These are phyloP conservation scores for Beauveria pseudobassiana DNA, from an alignment of 2,329 filamentous ascomycete species.

Conservation along the genomic window DNA sequence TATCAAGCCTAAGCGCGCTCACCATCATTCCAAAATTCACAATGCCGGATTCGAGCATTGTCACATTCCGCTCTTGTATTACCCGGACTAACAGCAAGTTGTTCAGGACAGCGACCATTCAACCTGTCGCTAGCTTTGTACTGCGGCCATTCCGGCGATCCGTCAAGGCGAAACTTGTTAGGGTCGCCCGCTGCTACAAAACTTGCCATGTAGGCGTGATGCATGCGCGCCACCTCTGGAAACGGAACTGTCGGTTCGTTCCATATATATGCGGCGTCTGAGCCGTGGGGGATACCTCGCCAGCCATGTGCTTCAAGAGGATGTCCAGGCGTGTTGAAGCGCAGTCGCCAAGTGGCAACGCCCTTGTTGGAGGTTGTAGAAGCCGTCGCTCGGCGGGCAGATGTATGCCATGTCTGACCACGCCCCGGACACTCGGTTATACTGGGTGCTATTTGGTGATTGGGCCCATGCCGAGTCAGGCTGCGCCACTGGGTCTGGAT, in stretches of 20 bases:
- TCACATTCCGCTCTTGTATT: background rate
- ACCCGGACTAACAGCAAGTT: background rate
- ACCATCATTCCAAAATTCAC: slow-evolving; percentile 9
- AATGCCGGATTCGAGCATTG: background rate
- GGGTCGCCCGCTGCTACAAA: slow-evolving; percentile 30
- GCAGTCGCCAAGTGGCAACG: slow-evolving; percentile 29
- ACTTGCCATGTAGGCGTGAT: slow-evolving; percentile 30
- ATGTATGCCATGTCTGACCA: slow-evolving; percentile 38
- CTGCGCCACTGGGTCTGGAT: slow-evolving; percentile 27
- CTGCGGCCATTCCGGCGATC: slow-evolving; percentile 18
- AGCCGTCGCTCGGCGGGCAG: slow-evolving; percentile 38
- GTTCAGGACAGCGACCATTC: background rate
- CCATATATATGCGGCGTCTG: slow-evolving; percentile 30
- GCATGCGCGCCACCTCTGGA: slow-evolving; percentile 28
- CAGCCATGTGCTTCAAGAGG: slow-evolving; percentile 20
- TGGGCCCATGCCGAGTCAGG: slow-evolving; percentile 27
- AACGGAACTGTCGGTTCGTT: slow-evolving; percentile 26
- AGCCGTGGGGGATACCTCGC: slow-evolving; percentile 30
- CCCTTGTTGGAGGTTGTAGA: slow-evolving; percentile 26
- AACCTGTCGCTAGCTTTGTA: slow-evolving; percentile 15
- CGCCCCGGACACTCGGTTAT: slow-evolving; percentile 34
- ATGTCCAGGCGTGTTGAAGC: slow-evolving; percentile 30
- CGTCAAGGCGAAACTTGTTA: slow-evolving; percentile 18
- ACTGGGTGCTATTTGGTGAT: slow-evolving; percentile 36
- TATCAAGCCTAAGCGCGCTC: slow-evolving; percentile 1